Conservation (phyloP, 2,329 filamentous ascomycete species). For the Fusarium sambucinum region DNA sequence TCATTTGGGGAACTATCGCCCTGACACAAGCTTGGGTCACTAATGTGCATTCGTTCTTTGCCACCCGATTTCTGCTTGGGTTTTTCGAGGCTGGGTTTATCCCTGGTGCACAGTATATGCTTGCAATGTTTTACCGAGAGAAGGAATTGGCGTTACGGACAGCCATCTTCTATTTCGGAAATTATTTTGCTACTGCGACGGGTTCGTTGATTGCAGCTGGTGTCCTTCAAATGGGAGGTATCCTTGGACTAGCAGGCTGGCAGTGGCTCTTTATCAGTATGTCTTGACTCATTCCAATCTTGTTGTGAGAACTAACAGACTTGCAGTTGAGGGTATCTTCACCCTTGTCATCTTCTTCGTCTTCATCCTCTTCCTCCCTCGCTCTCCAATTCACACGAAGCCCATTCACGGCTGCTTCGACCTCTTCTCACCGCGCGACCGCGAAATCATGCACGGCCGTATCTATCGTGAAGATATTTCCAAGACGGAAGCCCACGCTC, state of each 20-base stretch:
- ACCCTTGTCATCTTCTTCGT: conserved; percentile 35
- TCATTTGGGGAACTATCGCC: conserved; percentile 35
- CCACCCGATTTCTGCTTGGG: conserved; percentile 30
- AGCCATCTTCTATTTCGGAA: conserved; percentile 39
- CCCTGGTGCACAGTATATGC: conserved; percentile 34
- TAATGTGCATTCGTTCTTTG: conserved; percentile 28
- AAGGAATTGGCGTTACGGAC: conserved; percentile 32
- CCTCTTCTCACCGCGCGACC: conserved; percentile 35
- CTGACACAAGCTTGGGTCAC: conserved; percentile 35
- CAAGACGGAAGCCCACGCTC: conserved; percentile 34
- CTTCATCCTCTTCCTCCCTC: conserved; percentile 34
- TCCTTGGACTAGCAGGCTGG: conserved; percentile 30
- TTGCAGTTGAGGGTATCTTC: conserved; percentile 29
- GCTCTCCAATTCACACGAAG: conserved; percentile 24
- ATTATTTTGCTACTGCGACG: conserved; percentile 40
- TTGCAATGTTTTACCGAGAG: conserved; percentile 29
- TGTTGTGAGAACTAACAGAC: background rate
- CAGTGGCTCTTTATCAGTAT: conserved; percentile 38
- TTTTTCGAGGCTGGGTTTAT: conserved; percentile 38
- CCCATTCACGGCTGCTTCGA: conserved; percentile 38
- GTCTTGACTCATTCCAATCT: background rate
- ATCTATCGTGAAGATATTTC: conserved; percentile 38
- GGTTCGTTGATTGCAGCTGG: conserved; percentile 33
- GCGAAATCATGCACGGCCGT: conserved; percentile 32
- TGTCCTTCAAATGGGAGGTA: conserved; percentile 37